phyloP scores from a whole-genome alignment of 805 yeast genomes.

The Isabelozyma gotoi region DNA sequence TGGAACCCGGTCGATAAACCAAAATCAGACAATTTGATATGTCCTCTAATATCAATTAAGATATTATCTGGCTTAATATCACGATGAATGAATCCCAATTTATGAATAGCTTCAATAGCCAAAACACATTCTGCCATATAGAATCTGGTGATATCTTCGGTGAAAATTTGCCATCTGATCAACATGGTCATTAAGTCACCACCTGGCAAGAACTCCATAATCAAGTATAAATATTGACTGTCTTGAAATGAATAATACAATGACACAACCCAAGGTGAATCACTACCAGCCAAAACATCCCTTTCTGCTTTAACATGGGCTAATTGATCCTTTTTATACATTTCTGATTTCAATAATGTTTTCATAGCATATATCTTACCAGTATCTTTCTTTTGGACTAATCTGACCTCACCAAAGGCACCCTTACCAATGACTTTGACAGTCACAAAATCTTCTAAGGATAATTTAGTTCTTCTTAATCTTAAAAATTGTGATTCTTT shows the following conservation, averaged over 20 bases:
- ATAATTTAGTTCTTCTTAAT: conserved; percentile 77
- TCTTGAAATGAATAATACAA: conserved; percentile 82
- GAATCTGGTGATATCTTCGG: conserved; percentile 89
- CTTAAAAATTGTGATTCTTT: conserved; percentile 87
- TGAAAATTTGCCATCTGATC: conserved; percentile 89
- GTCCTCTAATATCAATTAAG: conserved; percentile 76
- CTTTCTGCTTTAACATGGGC: conserved; percentile 96
- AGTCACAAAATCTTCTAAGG: conserved; percentile 81
- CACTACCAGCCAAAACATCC: conserved; percentile 89
- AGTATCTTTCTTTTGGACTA: conserved; percentile 90
- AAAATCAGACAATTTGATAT: conserved; percentile 69
- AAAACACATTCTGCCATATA: conserved; percentile 96
- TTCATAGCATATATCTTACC: conserved; percentile 95
- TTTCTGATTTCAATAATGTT: conserved; percentile 83
- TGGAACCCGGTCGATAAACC: conserved; percentile 90
- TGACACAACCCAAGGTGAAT: conserved; percentile 87
- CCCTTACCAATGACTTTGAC: conserved; percentile 95
- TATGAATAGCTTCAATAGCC: conserved; percentile 92
- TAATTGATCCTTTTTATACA: conserved; percentile 91
- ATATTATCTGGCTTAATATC: conserved; percentile 98
- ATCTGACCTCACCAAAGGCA: conserved; percentile 94
- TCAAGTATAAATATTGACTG: conserved; percentile 67
- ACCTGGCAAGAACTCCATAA: conserved; percentile 81
- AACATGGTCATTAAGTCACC: conserved; percentile 94
- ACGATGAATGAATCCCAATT: conserved; percentile 91